Percentiles rank a stretch among this genome's conserved stretches.
Evolutionary conservation across 306 rosid genomes (phyloP).

Genomic region (Argentina anserina): DNA sequence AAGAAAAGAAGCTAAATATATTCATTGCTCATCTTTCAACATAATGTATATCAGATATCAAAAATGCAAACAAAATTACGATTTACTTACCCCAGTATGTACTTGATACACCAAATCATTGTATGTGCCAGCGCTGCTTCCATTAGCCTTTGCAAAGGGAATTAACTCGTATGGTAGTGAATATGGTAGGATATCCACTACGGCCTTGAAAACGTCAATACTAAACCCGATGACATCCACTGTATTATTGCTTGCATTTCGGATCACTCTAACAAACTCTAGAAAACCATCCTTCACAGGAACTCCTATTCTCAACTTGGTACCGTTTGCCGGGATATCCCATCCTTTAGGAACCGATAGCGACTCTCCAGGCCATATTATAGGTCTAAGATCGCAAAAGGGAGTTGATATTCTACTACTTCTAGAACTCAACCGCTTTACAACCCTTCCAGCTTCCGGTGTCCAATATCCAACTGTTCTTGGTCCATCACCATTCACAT

Average conservation of each 20-base stretch:
- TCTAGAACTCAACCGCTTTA: conserved; percentile 10
- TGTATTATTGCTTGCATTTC: conserved; percentile 10
- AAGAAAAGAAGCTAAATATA: too few relatives aligned
- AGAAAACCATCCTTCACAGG: conserved; percentile 26
- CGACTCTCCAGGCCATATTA: conserved; percentile 41
- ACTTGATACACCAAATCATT: neutral
- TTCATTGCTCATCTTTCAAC: neutral
- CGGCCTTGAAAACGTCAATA: conserved; percentile 44
- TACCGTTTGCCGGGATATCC: conserved; percentile 28
- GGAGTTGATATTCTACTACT: neutral
- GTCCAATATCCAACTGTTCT: conserved; percentile 44
- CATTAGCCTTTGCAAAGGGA: neutral
- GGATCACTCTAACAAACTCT: conserved; percentile 24
- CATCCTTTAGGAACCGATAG: conserved; percentile 37
- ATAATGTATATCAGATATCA: neutral
- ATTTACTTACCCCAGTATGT: neutral
- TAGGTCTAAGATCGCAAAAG: conserved; percentile 2
- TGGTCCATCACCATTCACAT: conserved; percentile 34
- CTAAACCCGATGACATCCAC: conserved; percentile 28
- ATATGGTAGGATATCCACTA: neutral
- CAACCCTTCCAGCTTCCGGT: conserved; percentile 21
- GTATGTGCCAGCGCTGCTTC: neutral
- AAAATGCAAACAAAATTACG: neutral
- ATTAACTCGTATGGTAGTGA: neutral
- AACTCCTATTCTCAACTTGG: conserved; percentile 33